These are phyloP conservation scores for Nicotiana attenuata DNA, from an alignment of 257 asterid species.

Conservation along the genomic window DNA sequence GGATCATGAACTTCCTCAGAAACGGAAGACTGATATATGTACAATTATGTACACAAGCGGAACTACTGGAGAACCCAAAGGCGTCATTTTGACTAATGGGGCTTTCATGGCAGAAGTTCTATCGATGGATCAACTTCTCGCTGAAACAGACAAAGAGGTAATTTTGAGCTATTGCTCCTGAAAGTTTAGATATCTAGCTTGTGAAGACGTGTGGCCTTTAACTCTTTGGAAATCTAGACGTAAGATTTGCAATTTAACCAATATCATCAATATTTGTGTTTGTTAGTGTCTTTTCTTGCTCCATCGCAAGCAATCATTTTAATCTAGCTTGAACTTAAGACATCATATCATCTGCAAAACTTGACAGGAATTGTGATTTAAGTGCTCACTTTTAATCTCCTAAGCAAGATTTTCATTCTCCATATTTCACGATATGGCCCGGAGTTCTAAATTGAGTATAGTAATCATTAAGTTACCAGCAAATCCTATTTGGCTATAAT, in stretches of 20 bases:
- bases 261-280: not conserved
- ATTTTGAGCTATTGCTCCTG: not conserved
- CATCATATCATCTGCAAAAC: not conserved
- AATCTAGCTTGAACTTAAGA: not conserved
- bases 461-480: not conserved
- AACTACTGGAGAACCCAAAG: constrained; percentile 96
- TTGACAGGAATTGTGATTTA: not conserved
- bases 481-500: not conserved
- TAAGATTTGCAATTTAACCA: not conserved
- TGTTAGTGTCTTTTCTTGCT: constrained; percentile 1
- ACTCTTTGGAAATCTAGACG: not conserved
- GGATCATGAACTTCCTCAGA: constrained; percentile 54
- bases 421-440: not conserved
- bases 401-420: not conserved
- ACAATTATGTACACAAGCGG: constrained; percentile 97
- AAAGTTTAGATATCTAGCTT: not conserved
- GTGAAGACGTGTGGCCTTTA: not conserved
- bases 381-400: not conserved
- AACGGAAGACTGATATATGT: constrained; percentile 51
- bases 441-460: not conserved
- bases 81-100: constrained; percentile 64
- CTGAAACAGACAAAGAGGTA: constrained; percentile 65
- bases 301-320: not conserved
- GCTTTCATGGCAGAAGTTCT: constrained; percentile 82
- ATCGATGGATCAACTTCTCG: constrained; percentile 65